Evolutionary conservation across 2,329 filamentous ascomycete genomes (phyloP), one percentile per base, ranked within the genome.

Genomic region (Colletotrichum nymphaeae): DNA sequence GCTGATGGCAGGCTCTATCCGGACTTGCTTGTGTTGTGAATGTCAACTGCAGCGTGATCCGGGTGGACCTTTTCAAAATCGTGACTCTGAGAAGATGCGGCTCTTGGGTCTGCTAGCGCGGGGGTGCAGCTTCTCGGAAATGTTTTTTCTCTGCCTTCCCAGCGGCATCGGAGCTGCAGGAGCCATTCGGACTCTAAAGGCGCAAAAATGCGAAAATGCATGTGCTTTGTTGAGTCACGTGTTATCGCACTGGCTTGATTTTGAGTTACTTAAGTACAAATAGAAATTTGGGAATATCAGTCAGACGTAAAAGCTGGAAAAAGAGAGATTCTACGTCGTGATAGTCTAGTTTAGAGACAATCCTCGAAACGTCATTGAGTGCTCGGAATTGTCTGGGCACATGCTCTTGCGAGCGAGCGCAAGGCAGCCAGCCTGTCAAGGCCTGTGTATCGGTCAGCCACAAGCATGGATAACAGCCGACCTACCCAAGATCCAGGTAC

Each of bases 141-240:
- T 24, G 63, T 42, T 74, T 74, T 73, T 73, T 67, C 60, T 67
- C 67, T 42, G 72, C 67, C 28, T 68, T 60, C 67, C 59, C 49
- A 73, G 70, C 72, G 72, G 72, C 72, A 74, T 74, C 72, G 72
- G 72, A 74, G 72, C 62, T 67, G 19, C 56, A 46, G 35, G 49
- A 55, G 30, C 49, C 69, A 58, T 49, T 56, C 49, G 49, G 66
- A 42, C 57, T 53, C 46, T 57, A 24, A 53, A 53, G 46, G 26
- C 12, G 59, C 69, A 32, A 42, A 42, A 57, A 63, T 63, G 42
- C 58, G 56, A 55, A 53, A 57, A 63, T 58, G 42, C 58, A 62
- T 28, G n/a, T 49, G 63, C 63, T 49, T 35, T 56, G 37, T 14
- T 24, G n/a, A 35, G 66, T 73, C 71, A 73, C 71, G 71, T 73